Conservation (phyloP, 2,329 filamentous ascomycete species). For the Botrytis paeoniae region DNA sequence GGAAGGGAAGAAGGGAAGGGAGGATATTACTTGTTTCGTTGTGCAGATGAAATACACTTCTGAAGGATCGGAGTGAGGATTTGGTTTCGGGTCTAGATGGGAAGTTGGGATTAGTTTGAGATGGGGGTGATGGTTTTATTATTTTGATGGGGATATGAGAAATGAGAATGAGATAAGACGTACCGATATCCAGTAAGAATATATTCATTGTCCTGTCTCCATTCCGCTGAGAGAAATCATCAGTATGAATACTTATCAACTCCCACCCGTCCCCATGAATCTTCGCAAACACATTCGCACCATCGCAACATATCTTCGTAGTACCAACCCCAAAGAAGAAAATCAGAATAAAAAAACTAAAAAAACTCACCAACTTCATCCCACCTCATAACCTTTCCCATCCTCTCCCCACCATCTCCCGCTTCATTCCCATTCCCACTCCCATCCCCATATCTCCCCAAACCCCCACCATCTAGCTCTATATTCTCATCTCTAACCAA, state of each 20-base stretch:
- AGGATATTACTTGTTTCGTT: background rate
- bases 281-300: background rate
- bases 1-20: no score
- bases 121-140: background rate
- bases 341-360: background rate
- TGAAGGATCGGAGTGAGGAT: background rate
- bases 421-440: no score
- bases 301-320: background rate
- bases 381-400: background rate
- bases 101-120: background rate
- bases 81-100: background rate
- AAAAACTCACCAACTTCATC: background rate
- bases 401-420: background rate
- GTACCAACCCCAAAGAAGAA: background rate
- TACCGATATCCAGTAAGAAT: slow-evolving; percentile 1
- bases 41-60: slow-evolving; percentile 1
- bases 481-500: background rate
- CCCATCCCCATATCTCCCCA: background rate
- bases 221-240: background rate
- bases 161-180: background rate
- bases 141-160: background rate
- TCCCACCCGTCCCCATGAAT: no score
- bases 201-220: slow-evolving; percentile 3
- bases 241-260: background rate
- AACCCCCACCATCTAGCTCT: background rate